Base-by-base conservation (phyloP, 2,329 filamentous ascomycete species). In the Xylariales sp. region DNA sequence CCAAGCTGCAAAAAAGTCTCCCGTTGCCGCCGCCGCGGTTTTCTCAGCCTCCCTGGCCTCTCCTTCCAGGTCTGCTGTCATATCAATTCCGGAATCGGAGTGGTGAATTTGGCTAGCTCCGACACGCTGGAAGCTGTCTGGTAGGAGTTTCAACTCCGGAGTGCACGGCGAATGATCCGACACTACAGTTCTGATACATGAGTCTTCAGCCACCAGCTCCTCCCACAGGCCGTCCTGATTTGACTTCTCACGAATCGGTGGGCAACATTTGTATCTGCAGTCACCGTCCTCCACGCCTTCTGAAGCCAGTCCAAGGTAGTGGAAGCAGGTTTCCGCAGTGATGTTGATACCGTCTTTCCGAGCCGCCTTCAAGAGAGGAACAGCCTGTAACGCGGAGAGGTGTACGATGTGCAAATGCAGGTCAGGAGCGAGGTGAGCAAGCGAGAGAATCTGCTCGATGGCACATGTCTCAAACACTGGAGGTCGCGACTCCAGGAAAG, bases 141-240 rank as follows among this genome's bases (percentile, higher is more conserved):
- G 90, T 0, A 96, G 76, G 14, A 95, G 76, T 63, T 98, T 98
- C 38, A 98, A 75, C 56, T 95, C 83, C 0, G 93, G 91, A 4
- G 93, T 97, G 70, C 93, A 97, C 5, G 93, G 93, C 5, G 88
- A 95, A 69, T 98, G 93, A 57, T 97, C 93, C 0, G 86, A 94
- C 3, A 98, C 93, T 20, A 98, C 77, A 1, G 93, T 97, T 55
- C 81, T 78, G 61, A 98, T 90, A 47, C 94, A 88, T 8, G 88
- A 88, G 52, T 90, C 81, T 0, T 66, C 50, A 6, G 72, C 70
- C 23, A 72, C 67, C 7, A 98, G 70, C 62, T 97, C 93, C 6
- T 77, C 74, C 93, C 93, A 98, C 1, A 98, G 74, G 2, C 76
- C 77, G 52, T 95, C 85, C 53, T 91, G 86, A 67, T 96, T 96